Evolutionary conservation across 164 flowering plant species (phyloP), one percentile per base, ranked within the genome.

Genomic region (Tinospora cordifolia): DNA sequence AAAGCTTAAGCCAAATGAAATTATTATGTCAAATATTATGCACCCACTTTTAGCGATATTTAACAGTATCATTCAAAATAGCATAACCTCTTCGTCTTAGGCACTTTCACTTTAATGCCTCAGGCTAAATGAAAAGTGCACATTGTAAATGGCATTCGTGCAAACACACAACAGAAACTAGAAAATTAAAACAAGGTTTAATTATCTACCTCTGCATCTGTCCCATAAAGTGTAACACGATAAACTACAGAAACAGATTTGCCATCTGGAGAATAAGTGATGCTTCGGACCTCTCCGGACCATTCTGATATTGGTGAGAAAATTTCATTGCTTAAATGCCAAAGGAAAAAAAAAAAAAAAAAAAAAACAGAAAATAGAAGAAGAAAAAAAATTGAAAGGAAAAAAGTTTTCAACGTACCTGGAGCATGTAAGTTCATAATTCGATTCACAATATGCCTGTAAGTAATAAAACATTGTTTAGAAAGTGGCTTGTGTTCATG

Each of bases 371-470:
- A 41, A 41, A 41, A 51, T 8, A 51, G 59, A 51, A 24, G 64
- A 15, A 65, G 40, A 46, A 57, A 51, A 21, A 54, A 21, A n/a
- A n/a, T n/a, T n/a, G n/a, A n/a, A n/a, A n/a, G n/a, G n/a, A n/a
- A 68, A 68, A 22, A n/a, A 40, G 27, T 22, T 54, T 21, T 21
- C 2, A 49, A 51, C 78, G 68, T 70, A 92, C 98, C 98, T 64
- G 98, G 88, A 68, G 95, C 95, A 74, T 89, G 93, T 38, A 92
- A 65, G 76, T 92, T 92, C 96, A 92, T 81, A 71, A 90, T 89
- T 74, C 98, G 77, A 75, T 90, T 91, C 67, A 85, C 93, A 60
- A 85, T 75, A 76, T 93, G 98, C 97, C 98, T 93, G 85, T 75
- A 81, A 77, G 68, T 38, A 80, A 39, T 8, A 30, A 71, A 62